Evolutionary conservation across 2,329 filamentous ascomycete species (phyloP), one percentile per base, ranked within the genome.

Genomic region (Ceratocystis ficicola): DNA sequence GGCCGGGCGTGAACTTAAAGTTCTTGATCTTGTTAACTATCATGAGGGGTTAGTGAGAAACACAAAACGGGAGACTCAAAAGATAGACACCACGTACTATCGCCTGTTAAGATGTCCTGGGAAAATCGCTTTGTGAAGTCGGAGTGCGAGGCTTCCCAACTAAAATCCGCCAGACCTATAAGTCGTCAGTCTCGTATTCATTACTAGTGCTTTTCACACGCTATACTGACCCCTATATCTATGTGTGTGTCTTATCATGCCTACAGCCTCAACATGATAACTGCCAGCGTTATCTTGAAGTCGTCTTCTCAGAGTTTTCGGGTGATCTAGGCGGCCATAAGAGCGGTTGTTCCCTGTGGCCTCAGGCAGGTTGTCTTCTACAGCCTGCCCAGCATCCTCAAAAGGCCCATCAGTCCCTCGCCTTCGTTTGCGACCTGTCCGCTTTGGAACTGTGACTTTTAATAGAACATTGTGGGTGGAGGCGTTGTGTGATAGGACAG

Each of bases 391-490:
- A 63, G 78, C 75, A 2, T 79, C 79, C 50, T 79, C 75, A 72
- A 85, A 93, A 0, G 87, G 85, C 3, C 80, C 86, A 65, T 86
- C 74, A 4, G 84, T 85, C n/a, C 90, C 91, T 70, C 86, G 81
- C 76, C 92, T 96, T 67, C 92, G 83, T 75, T 89, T 95, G 68
- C 90, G 83, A 2, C 92, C 92, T 1, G 91, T 96, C 66, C 90
- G 81, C 74, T 86, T 94, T 0, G 94, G 93, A 0, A 97, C 84
- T 0, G 87, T 91, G 65, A 99, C 81, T 73, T 91, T 92, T 64
- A 99, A 79, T 22, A 97, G 80, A 22, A 97, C 77, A 72, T 96
- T 95, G 72, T 91, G 89, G 8, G 90, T 88, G 22, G 83, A 77
- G 41, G 86, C 83, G 72, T 87, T 88, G 52, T 86, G 86, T 6